Percentiles rank a stretch among this genome's conserved stretches.
These are phyloP conservation scores for Tetragonia tetragonoides DNA, from an alignment of 148 eudicot genomes.

Conservation along the genomic window DNA sequence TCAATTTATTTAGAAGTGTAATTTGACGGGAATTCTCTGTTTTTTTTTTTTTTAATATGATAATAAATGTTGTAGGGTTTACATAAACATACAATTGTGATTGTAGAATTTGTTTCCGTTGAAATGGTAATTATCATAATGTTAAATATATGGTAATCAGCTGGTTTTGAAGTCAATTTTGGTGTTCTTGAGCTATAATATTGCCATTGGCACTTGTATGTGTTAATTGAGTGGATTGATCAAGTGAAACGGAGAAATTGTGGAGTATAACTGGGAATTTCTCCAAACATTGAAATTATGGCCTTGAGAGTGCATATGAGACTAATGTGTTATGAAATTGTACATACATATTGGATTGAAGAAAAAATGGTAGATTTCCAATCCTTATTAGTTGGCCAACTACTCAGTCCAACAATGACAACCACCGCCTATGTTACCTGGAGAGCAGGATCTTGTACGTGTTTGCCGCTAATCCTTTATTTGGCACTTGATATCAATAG, in stretches of 20 bases:
- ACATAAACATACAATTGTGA: background rate
- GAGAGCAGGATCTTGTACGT: no score
- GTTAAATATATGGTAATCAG: background rate
- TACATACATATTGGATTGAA: background rate
- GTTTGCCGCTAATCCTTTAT: no score
- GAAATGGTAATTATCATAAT: background rate
- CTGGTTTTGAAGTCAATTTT: background rate
- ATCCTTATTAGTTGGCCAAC: no score
- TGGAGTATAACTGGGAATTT: background rate
- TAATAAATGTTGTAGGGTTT: conserved; percentile 10
- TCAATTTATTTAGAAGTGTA: background rate
- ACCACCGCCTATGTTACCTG: no score
- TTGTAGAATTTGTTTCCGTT: background rate
- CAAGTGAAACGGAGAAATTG: background rate
- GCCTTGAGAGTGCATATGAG: background rate
- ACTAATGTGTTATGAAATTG: no score
- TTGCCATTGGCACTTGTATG: background rate
- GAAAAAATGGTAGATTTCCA: no score
- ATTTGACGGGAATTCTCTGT: conserved; percentile 2
- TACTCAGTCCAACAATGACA: no score
- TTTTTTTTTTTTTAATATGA: background rate
- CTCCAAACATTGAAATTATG: background rate
- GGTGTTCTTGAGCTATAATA: background rate
- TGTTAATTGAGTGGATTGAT: conserved; percentile 2
- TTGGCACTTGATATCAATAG: no score